phyloP scores from a whole-genome alignment of 2,329 filamentous ascomycete species.

The Alternaria dauci region DNA sequence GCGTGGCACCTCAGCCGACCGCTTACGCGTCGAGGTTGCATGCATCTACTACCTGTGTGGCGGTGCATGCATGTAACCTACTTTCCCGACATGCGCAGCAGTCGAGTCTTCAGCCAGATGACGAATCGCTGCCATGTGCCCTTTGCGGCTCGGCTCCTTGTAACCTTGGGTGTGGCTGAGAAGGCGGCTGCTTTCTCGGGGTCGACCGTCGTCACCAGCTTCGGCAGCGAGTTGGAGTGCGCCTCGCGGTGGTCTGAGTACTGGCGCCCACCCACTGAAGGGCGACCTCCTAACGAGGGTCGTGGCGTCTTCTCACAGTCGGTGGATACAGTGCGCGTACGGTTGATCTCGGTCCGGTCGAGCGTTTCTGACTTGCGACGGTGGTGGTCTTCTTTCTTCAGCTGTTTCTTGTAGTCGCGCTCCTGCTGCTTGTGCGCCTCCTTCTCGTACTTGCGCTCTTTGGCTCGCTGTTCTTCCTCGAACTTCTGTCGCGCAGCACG shows the following conservation, averaged over 20 bases:
- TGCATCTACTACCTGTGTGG: slow-evolving; percentile 1
- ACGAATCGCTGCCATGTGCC: slow-evolving; percentile 63
- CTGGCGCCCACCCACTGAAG: slow-evolving; percentile 48
- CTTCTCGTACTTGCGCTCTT: slow-evolving; percentile 63
- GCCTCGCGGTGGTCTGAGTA: slow-evolving; percentile 50
- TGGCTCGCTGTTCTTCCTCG: slow-evolving; percentile 66
- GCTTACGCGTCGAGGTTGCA: neutral
- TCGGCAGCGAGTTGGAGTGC: slow-evolving; percentile 48
- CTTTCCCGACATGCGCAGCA: slow-evolving; percentile 58
- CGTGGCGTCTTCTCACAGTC: slow-evolving; percentile 43
- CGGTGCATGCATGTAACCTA: slow-evolving; percentile 12
- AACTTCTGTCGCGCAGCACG: slow-evolving; percentile 65
- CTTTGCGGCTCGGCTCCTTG: slow-evolving; percentile 49
- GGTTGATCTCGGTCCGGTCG: slow-evolving; percentile 39
- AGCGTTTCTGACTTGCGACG: slow-evolving; percentile 52
- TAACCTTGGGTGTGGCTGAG: slow-evolving; percentile 39
- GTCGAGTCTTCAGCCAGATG: slow-evolving; percentile 64
- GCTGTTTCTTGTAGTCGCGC: slow-evolving; percentile 55
- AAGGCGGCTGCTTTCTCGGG: slow-evolving; percentile 39
- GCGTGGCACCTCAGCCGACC: neutral
- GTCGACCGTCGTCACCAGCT: slow-evolving; percentile 39
- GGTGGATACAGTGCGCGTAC: slow-evolving; percentile 43
- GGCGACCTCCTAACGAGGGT: slow-evolving; percentile 43
- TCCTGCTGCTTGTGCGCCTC: slow-evolving; percentile 59
- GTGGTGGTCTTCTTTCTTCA: slow-evolving; percentile 55